A percentile compares a stretch with the other conserved stretches of the same genome.
These are phyloP conservation scores for Leccinum truebloodii DNA, from an alignment of 768 basidiomycete species.

Conservation along the genomic window DNA sequence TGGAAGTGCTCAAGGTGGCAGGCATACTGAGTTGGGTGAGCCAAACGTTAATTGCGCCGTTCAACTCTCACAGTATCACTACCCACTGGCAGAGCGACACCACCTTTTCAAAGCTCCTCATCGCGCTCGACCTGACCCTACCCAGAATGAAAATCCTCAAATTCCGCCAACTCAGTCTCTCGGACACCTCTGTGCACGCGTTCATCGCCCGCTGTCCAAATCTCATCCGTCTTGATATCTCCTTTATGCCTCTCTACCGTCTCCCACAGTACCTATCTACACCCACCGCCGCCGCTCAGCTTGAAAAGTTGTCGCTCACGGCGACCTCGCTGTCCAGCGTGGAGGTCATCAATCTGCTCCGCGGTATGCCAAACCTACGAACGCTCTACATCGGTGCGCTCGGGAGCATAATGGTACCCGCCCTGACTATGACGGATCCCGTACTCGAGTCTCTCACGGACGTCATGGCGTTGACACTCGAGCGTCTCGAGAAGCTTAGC, in stretches of 20 bases:
- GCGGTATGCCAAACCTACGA: constrained; percentile 42
- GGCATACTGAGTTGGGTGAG: constrained; percentile 63
- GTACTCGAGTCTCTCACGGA: constrained; percentile 45
- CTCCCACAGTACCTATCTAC: constrained; percentile 16
- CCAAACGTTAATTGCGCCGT: background rate
- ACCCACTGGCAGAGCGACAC: constrained; percentile 52
- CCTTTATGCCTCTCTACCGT: constrained; percentile 58
- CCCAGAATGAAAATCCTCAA: constrained; percentile 54
- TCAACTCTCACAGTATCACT: background rate
- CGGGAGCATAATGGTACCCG: constrained; percentile 48
- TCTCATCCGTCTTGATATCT: constrained; percentile 58
- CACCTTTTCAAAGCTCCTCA: constrained; percentile 48
- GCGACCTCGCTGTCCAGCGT: constrained; percentile 47
- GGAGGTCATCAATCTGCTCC: constrained; percentile 44
- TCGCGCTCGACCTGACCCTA: constrained; percentile 34
- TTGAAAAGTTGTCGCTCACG: constrained; percentile 67
- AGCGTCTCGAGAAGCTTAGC: constrained; percentile 51
- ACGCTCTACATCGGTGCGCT: constrained; percentile 60
- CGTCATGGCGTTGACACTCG: constrained; percentile 34
- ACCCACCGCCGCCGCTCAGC: constrained; percentile 8
- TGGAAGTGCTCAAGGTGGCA: constrained; percentile 65
- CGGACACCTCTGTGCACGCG: constrained; percentile 47
- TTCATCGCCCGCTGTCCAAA: constrained; percentile 50
- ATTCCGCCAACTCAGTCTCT: constrained; percentile 53
- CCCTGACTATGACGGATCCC: constrained; percentile 58